phyloP scores from a whole-genome alignment of 163 green algal species.

The Chlamydomonas reinhardtii region DNA sequence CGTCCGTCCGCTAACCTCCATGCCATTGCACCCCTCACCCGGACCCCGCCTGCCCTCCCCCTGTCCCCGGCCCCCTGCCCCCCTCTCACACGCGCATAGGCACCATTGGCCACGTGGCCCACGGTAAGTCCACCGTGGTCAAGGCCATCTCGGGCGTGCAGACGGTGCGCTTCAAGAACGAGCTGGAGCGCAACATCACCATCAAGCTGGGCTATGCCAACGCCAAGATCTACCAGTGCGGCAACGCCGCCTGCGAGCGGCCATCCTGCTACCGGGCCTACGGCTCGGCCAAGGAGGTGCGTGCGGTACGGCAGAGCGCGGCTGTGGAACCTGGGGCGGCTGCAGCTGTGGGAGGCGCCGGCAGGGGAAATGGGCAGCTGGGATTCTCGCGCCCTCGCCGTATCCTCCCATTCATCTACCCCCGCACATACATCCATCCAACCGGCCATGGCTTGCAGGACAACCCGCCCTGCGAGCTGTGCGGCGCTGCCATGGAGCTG shows the following conservation, averaged over 20 bases:
- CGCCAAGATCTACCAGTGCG: slow-evolving; percentile 97
- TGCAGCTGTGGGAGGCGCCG: neutral
- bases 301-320: neutral
- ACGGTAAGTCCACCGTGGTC: slow-evolving; percentile 99
- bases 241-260: slow-evolving; percentile 80
- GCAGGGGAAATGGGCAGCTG: too few species aligned
- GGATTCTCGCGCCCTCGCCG: too few species aligned
- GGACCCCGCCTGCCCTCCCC: too few species aligned
- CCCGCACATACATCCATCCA: neutral
- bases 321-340: neutral
- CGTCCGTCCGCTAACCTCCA: too few species aligned
- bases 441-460: slow-evolving; percentile 64
- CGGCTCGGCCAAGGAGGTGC: slow-evolving; percentile 88
- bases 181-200: slow-evolving; percentile 99
- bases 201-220: slow-evolving; percentile 99
- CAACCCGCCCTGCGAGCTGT: slow-evolving; percentile 88
- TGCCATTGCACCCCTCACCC: too few species aligned
- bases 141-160: slow-evolving; percentile 99
- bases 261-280: slow-evolving; percentile 93
- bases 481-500: slow-evolving; percentile 57
- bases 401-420: too few species aligned
- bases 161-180: slow-evolving; percentile 99
- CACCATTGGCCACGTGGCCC: slow-evolving; percentile 98
- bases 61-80: too few species aligned
- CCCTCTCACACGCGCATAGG: slow-evolving; percentile 68